Evolutionary conservation across 2,329 filamentous ascomycete genomes (phyloP), one percentile per base, ranked within the genome.

Genomic region (Hymenoscyphus albidus): DNA sequence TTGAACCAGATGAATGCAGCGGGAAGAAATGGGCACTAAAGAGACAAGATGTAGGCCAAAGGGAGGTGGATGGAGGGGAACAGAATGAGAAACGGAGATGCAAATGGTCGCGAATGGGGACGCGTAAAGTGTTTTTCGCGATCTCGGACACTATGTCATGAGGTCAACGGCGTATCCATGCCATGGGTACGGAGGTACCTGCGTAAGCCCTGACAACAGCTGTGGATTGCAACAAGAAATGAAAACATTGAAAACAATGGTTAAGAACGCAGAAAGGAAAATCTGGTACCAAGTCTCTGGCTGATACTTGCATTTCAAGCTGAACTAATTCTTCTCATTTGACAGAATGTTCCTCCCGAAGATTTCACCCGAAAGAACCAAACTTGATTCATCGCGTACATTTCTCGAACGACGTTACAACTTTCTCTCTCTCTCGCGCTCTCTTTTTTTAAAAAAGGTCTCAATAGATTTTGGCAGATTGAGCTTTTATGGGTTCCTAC

Each of bases 121-220:
- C 59, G 59, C 59, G 59, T 61, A 61, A 54, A 54, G 59, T 61
- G 40, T 48, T 61, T 61, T 59, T 14, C 31, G 42, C 22, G 27
- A 48, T 61, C 58, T 22, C 58, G 58, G 59, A 61, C 59, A 42
- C 59, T 42, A 61, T 54, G 59, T 54, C 59, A 61, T 61, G 59
- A 61, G 59, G 59, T 61, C 59, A 61, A 54, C 48, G 48, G 48
- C 48, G 48, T 22, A 54, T 54, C 48, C 48, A 54, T 54, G 48
- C 48, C 18, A 54, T 54, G 48, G 18, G 18, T 27, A 27, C 27
- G 27, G 27, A 27, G 27, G 27, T 4, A 54, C 22, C 10, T 54
- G 48, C 12, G 48, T 27, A 51, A 51, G 44, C 44, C n/a, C n/a
- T 9, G n/a, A 9, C n/a, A 51, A 51, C 44, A 22, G n/a, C n/a